These are phyloP conservation scores for Artemisia annua DNA, from an alignment of 129 eudicot species.

Conservation along the genomic window DNA sequence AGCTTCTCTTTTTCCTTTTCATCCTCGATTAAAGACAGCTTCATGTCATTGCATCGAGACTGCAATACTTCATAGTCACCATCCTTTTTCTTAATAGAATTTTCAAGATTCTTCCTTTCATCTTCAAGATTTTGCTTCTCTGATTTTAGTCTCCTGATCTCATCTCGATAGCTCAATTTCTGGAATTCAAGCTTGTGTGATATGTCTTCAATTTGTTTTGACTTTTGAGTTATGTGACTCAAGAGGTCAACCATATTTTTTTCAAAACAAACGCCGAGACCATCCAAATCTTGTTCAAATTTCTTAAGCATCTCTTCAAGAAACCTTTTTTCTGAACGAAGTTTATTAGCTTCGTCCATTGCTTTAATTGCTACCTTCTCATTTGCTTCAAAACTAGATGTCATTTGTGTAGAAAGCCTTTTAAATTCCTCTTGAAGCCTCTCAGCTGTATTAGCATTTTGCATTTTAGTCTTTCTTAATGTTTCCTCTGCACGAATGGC, in stretches of 20 bases:
- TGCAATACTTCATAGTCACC: constrained; percentile 37
- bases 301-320: constrained; percentile 61
- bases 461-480: constrained; percentile 61
- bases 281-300: constrained; percentile 52
- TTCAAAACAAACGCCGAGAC: constrained; percentile 43
- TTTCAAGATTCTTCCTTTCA: constrained; percentile 53
- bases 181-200: constrained; percentile 37
- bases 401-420: constrained; percentile 81
- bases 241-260: constrained; percentile 48
- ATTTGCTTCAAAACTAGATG: constrained; percentile 70
- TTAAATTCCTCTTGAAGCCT: constrained; percentile 84
- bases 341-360: constrained; percentile 67
- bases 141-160: constrained; percentile 44
- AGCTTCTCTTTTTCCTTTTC: constrained; percentile 65
- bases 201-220: constrained; percentile 43
- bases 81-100: constrained; percentile 54
- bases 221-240: constrained; percentile 41
- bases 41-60: constrained; percentile 46
- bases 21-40: constrained; percentile 36
- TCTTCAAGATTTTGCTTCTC: constrained; percentile 46
- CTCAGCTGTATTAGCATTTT: constrained; percentile 70
- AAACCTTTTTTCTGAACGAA: constrained; percentile 55
- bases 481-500: constrained; percentile 79
- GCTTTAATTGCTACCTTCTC: constrained; percentile 79
- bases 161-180: constrained; percentile 33